Evolutionary conservation across 208 protist species (phyloP), one percentile per base, ranked within the genome.

Genomic region (Crithidia brevicula): DNA sequence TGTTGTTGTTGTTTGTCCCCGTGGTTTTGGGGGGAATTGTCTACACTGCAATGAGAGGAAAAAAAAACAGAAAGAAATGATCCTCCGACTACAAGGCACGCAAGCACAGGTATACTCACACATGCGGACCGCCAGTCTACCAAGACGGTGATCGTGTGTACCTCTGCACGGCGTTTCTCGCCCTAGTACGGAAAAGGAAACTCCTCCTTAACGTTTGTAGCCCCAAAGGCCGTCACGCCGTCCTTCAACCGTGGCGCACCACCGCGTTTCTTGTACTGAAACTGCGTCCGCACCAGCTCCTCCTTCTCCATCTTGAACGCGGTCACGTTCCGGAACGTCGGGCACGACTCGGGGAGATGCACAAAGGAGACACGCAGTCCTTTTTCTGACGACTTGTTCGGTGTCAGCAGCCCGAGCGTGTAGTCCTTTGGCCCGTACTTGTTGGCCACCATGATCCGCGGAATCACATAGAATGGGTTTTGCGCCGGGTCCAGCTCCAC

Each of bases 381-480:
- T 18, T 64, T 81, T 46, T 40, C 51, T 0, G 47, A 36, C 1
- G 60, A 60, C 60, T 70, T 62, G 46, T 68, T 47, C 11, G 75
- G 69, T 1, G 75, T 69, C 46, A 76, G 58, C 75, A 81, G 47
- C 46, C 67, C 69, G 16, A 81, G 33, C 1, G 69, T 76, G 65
- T 70, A 81, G 36, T 81, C 60, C 53, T 70, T 77, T 25, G 69
- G 67, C 2, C 63, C 63, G 42, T 20, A 18, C 7, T 30, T 49
- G 64, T 75, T 81, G 47, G 63, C 63, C 40, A 56, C 63, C 68
- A 77, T 81, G 33, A 75, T 66, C 30, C 70, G 69, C 7, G 70
- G 68, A 23, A 87, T 71, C 22, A 91, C 65, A 72, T 81, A 88
- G 74, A 84, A 88, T 18, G 85, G 85, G 9, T 33, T 58, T 13